Conservation (phyloP, 192 early-diverging fungal genomes). For the Helicostylum pulchrum region DNA sequence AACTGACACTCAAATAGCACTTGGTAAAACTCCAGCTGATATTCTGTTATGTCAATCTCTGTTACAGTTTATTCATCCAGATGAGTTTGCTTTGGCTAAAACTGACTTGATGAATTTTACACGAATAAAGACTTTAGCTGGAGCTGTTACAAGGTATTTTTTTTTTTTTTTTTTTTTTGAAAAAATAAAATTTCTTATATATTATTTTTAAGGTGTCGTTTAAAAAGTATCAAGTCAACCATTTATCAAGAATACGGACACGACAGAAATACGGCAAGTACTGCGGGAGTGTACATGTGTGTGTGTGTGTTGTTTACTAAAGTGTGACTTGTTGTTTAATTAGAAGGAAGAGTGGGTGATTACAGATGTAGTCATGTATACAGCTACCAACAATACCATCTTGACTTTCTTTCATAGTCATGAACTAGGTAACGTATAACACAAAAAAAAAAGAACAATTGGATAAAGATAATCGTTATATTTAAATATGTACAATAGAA, state of each 20-base stretch:
- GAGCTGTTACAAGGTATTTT: constrained; percentile 29
- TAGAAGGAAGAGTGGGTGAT: constrained; percentile 16
- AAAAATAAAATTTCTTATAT: not conserved
- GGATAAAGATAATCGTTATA: too few relatives aligned
- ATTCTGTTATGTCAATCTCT: constrained; percentile 17
- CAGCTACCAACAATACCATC: constrained; percentile 13
- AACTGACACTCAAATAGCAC: not conserved
- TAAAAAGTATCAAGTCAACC: constrained; percentile 5
- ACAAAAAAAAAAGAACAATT: too few relatives aligned
- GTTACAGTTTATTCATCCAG: constrained; percentile 24
- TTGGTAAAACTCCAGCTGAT: constrained; percentile 7
- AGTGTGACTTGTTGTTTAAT: not conserved
- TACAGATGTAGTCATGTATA: constrained; percentile 26
- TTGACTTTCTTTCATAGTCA: constrained; percentile 24
- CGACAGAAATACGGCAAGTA: too few relatives aligned
- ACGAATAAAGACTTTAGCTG: constrained; percentile 13
- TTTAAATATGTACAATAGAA: too few relatives aligned
- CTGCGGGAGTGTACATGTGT: too few relatives aligned
- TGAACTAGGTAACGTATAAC: constrained; percentile 11
- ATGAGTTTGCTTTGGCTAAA: constrained; percentile 16
- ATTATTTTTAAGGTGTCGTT: constrained; percentile 18
- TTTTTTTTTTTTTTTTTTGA: too few relatives aligned
- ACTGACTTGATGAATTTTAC: constrained; percentile 14
- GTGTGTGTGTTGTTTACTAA: too few relatives aligned
- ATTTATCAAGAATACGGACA: not conserved